A percentile compares a stretch with the other conserved stretches of the same genome.
Evolutionary conservation across 345 rosid genomes (phyloP).

Genomic region (Raphanus sativus): DNA sequence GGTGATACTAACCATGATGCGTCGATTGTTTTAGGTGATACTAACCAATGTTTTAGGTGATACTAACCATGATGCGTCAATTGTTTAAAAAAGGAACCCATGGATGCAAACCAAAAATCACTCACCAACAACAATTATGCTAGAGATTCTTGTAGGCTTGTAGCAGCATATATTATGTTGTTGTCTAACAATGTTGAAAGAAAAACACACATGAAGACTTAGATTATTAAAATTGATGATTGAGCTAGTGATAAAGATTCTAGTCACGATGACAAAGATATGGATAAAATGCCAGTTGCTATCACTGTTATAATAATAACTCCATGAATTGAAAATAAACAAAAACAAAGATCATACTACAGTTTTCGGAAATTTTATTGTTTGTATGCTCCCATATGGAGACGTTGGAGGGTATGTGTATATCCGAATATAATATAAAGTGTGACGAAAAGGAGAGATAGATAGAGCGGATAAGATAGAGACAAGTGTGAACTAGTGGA

Average conservation of each 20-base stretch:
- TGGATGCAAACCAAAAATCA: background rate
- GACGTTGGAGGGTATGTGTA: background rate
- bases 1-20: background rate
- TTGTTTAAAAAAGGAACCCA: background rate
- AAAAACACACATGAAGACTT: background rate
- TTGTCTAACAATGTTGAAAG: background rate
- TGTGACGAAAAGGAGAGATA: background rate
- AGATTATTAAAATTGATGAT: background rate
- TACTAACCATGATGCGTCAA: background rate
- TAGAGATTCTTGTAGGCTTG: background rate
- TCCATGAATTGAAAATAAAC: background rate
- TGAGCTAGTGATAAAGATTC: conserved; percentile 14
- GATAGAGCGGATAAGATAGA: conserved; percentile 25
- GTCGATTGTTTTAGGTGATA: background rate
- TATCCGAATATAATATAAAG: background rate
- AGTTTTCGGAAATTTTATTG: background rate
- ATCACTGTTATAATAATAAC: conserved; percentile 14
- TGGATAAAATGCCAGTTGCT: conserved; percentile 27
- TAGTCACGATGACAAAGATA: conserved; percentile 30
- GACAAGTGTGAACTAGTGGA: conserved; percentile 19
- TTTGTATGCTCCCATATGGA: conserved; percentile 1
- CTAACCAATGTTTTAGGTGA: background rate
- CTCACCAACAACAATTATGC: background rate
- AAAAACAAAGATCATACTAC: background rate
- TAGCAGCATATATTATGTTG: background rate